Evolutionary conservation across 106 monocot genomes (phyloP), one percentile per base, ranked within the genome.

Genomic region (Dioscorea zingiberensis): DNA sequence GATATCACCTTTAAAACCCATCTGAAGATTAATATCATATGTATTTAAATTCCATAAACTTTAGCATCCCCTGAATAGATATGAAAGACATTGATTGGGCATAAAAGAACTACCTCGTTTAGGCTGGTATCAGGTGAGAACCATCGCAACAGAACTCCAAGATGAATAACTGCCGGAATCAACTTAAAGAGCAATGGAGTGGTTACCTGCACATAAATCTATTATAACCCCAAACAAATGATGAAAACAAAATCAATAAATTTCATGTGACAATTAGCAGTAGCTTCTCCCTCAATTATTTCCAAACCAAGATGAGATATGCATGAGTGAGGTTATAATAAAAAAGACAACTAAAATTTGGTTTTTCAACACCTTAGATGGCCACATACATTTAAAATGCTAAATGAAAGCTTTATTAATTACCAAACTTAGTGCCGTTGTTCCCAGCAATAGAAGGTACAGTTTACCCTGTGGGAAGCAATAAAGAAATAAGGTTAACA

Each of bases 361-460:
- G 4, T 38, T 6, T n/a, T n/a, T 38, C 38, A 38, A 38, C 3
- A 38, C 38, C 38, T 38, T 6, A 38, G 6, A 38, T 6, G 38
- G 10, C 10, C 38, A 38, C 38, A 38, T 38, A 2, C 38, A 38
- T 38, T 38, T 6, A 38, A 38, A 38, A 38, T 0, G 10, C 9
- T 38, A 38, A 38, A 38, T 38, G 38, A 38, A 38, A 38, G 38
- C 38, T 38, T 38, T 38, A 38, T 38, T 38, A 38, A 21, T 56
- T 87, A 87, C 87, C 87, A 87, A 66, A 74, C 87, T 81, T 17
- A 81, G 76, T 62, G 81, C 81, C 56, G 81, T 81, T 30, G 81
- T 81, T 32, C 81, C 81, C 60, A 81, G 76, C 32, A 81, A 71
- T 21, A 81, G 66, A 58, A 76, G 71, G 49, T 81, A 81, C 30